Evolutionary conservation across 306 rosid species (phyloP), one percentile per base, ranked within the genome.

Genomic region (Styphnolobium japonicum): DNA sequence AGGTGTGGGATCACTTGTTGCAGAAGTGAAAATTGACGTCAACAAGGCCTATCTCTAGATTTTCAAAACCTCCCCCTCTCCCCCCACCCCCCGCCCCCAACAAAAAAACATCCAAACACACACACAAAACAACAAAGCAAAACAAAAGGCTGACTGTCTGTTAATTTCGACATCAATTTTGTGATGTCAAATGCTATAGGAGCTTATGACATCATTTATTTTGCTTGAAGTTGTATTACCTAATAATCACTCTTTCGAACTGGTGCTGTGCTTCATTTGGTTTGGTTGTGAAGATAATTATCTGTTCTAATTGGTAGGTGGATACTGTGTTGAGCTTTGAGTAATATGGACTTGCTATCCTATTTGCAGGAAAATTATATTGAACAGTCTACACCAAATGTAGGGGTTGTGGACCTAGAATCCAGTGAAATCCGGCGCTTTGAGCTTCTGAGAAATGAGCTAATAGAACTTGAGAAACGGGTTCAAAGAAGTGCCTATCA

Each of bases 391-490:
- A 79, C 85, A 65, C 81, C 95, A 74, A 87, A 76, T 60, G 56
- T 82, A 10, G 86, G 80, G 81, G 64, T 64, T 72, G 84, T 64
- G 45, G 90, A 83, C 62, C 80, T 85, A 31, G 93, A 91, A 80
- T 80, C 90, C 70, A 89, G 81, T 84, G 97, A 91, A 83, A 86
- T 96, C 75, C 90, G 29, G 25, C 97, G 98, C 60, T 91, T 96
- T 84, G 99, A 96, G 85, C 88, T 84, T 78, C 66, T 91, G 40
- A 86, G 96, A 72, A 90, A 86, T 80, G 98, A 96, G 85, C 91
- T 96, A 74, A 87, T 87, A 55, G 93, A 96, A 83, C 96, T 96
- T 80, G 99, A 93, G 86, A 81, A 88, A 42, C 89, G 96, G 85
- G 98, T 91, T 61, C 92, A 91, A 84, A 87, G 71, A 87, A 96